Evolutionary conservation across 2,329 filamentous ascomycete species (phyloP).

Genomic region (Akanthomyces lecanii): DNA sequence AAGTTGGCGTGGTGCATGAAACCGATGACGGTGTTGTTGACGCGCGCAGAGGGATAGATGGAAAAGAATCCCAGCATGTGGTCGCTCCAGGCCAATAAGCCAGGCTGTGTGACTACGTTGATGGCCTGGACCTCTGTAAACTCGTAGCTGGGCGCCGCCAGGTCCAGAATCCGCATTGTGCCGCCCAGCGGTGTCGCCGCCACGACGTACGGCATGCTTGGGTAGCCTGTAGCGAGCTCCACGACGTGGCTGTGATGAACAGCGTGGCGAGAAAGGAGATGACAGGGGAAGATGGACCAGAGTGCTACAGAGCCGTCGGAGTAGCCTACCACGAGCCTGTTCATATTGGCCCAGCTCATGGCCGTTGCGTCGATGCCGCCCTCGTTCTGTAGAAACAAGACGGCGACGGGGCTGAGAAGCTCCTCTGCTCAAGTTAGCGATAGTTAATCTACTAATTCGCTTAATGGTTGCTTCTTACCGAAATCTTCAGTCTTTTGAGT

Average conservation of each 20-base stretch:
- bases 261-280: conserved; percentile 47
- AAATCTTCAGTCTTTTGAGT: conserved; percentile 27
- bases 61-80: conserved; percentile 52
- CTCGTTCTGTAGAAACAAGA: conserved; percentile 43
- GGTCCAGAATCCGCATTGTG: conserved; percentile 48
- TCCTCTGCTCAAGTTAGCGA: conserved; percentile 37
- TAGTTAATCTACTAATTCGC: background rate
- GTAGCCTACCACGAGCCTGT: conserved; percentile 52
- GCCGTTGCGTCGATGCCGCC: conserved; percentile 46
- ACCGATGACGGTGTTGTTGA: conserved; percentile 48
- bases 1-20: conserved; percentile 52
- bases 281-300: conserved; percentile 51
- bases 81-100: conserved; percentile 51
- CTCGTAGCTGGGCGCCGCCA: conserved; percentile 49
- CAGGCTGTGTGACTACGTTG: conserved; percentile 48
- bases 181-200: conserved; percentile 53
- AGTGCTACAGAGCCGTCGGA: conserved; percentile 52
- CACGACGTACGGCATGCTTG: conserved; percentile 52
- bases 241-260: conserved; percentile 52
- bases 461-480: conserved; percentile 31
- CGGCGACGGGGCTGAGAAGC: conserved; percentile 41
- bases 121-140: conserved; percentile 49
- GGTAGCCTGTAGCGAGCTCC: conserved; percentile 53
- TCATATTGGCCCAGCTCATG: conserved; percentile 52
- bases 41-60: conserved; percentile 48